Evolutionary conservation across 164 flowering plant genomes (phyloP), one percentile per base, ranked within the genome.

Genomic region (Tinospora cordifolia): DNA sequence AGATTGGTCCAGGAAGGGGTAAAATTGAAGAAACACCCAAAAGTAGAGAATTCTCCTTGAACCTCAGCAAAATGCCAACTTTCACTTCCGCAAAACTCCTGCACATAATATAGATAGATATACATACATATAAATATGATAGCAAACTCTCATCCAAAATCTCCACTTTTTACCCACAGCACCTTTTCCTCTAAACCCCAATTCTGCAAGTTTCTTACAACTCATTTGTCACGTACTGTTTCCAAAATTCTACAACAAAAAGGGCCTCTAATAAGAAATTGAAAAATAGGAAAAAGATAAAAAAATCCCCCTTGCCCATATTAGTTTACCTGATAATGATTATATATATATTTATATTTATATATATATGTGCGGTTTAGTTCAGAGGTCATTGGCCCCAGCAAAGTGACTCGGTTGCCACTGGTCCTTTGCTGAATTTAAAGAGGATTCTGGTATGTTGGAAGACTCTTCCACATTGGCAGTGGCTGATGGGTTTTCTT

Each of bases 361-460:
- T 70, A 62, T 30, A 30, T 4, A 30, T 30, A 30, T 72, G 74
- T 67, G 36, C 39, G 22, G 22, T 49, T 64, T 51, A 58, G 72
- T 63, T 47, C 59, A 67, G 70, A 72, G 75, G 80, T 81, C 74
- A 76, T 79, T 79, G 75, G 27, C 69, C 77, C 71, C 71, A 67
- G 71, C 62, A 64, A 44, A 39, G 22, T 14, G 69, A 63, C 70
- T 39, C 40, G 72, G 63, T 82, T 75, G 81, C 65, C 84, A 84
- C 8, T 57, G 75, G 36, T 81, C 87, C 83, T 80, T 85, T 21
- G 76, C 68, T 66, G 87, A 85, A 80, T 85, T 82, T n/a, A 83
- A 72, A 41, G 83, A 80, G 27, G 79, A 77, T 62, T 86, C 88
- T 0, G 69, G 66, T 65, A 79, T 82, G 54, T 72, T 76, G n/a